phyloP scores from a whole-genome alignment of 1,139 yeast genomes.

The Protomyces inundatus region DNA sequence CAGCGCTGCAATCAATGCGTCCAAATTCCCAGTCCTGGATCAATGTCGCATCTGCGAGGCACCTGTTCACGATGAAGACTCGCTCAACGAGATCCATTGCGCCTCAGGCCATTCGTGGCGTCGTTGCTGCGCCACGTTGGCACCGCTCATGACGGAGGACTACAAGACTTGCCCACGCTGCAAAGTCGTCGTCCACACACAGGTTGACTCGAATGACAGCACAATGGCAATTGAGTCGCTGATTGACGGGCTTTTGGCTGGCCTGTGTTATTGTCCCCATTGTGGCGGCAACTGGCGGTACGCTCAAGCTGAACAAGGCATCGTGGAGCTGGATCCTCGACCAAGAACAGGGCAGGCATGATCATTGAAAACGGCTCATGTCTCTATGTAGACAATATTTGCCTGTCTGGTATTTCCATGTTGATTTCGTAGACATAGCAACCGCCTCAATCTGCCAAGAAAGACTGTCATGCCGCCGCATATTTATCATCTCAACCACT shows the following conservation, averaged over 20 bases:
- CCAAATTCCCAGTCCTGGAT: neutral
- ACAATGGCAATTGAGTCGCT: neutral
- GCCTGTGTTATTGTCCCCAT: neutral
- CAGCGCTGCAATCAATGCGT: too few relatives aligned
- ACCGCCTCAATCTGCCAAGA: too few relatives aligned
- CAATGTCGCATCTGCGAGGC: neutral
- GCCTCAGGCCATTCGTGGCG: neutral
- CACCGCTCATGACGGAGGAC: neutral
- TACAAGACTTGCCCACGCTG: neutral
- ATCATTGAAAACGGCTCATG: too few relatives aligned
- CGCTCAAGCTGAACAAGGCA: neutral
- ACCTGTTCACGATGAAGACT: neutral
- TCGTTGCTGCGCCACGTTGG: neutral
- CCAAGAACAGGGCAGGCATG: too few relatives aligned
- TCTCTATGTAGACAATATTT: too few relatives aligned
- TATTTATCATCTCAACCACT: too few relatives aligned
- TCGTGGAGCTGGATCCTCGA: neutral
- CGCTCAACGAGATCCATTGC: neutral
- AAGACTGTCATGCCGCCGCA: too few relatives aligned
- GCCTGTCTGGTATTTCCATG: too few relatives aligned
- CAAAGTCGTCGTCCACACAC: neutral
- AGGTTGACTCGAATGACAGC: too few relatives aligned
- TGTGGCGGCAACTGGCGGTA: neutral
- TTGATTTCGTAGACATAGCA: too few relatives aligned
- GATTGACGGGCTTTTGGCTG: neutral